Evolutionary conservation across 345 rosid genomes (phyloP), one percentile per base, ranked within the genome.

Genomic region (Luvunga scandens): DNA sequence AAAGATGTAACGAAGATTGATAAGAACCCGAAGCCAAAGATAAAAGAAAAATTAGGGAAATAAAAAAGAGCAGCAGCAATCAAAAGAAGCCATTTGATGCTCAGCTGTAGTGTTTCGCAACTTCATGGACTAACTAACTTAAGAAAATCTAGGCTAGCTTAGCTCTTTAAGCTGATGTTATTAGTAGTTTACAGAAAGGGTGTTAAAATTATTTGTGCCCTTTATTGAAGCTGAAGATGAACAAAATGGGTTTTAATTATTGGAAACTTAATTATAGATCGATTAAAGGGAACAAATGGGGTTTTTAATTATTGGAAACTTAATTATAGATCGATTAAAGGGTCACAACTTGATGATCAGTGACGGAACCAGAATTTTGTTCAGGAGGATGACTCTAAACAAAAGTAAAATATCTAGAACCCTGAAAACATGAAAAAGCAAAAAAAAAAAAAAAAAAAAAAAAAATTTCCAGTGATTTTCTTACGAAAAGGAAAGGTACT

Each of bases 1-100:
- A 84, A 71, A 56, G 85, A 63, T 55, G 86, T 81, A 78, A 86
- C 12, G 75, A 88, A 10, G 31, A 83, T 38, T 77, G 85, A 77
- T 0, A 69, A 75, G 75, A 83, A 81, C 9, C 87, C 85, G 64
- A 74, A 81, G 56, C 84, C 82, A 27, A 83, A n/a, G 69, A 81
- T 68, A 76, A 66, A 48, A 73, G 83, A 69, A 76, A 76, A 72
- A 77, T 64, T 13, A 79, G 73, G 62, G 78, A 24, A 66, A 81
- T 81, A 36, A 66, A 84, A n/a, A 62, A 82, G 71, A 80, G 72
- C 64, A 74, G 80, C 77, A 39, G 67, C 53, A 30, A 86, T 65
- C 87, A 85, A 56, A 72, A 75, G 70, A 80, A 77, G 74, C 78
- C 82, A 84, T 79, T 64, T 72, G 78, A 73, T 69, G 77, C 18